Conservation (phyloP, 2,329 filamentous ascomycete genomes). For the Metarhizium rileyi region DNA sequence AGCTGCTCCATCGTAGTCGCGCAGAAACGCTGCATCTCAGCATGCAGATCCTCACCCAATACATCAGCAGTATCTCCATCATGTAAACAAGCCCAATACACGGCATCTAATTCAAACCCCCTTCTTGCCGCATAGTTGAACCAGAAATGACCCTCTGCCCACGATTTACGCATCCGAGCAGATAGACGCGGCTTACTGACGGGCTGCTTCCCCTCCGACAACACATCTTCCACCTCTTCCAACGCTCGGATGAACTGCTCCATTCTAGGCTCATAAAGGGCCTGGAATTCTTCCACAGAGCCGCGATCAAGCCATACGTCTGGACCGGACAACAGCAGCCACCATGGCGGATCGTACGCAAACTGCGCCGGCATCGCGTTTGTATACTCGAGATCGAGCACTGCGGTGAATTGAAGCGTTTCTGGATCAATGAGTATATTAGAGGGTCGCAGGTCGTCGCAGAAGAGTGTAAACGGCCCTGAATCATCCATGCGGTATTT, state of each 20-base stretch:
- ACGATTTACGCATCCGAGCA: conserved; percentile 24
- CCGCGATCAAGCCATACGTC: conserved; percentile 14
- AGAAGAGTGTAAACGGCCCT: conserved; percentile 29
- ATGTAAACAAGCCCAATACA: conserved; percentile 22
- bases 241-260: conserved; percentile 27
- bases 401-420: conserved; percentile 24
- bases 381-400: conserved; percentile 31
- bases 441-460: conserved; percentile 26
- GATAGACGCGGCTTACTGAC: conserved; percentile 10
- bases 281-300: conserved; percentile 14
- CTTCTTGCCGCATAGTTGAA: conserved; percentile 27
- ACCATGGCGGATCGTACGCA: conserved; percentile 28
- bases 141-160: conserved; percentile 25
- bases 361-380: conserved; percentile 30
- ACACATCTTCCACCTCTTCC: conserved; percentile 16
- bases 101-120: conserved; percentile 24
- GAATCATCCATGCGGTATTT: conserved; percentile 18
- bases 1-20: conserved; percentile 21
- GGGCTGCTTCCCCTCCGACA: background rate
- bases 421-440: conserved; percentile 29
- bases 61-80: conserved; percentile 13
- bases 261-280: conserved; percentile 21
- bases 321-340: conserved; percentile 23
- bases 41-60: conserved; percentile 14
- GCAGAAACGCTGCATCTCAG: conserved; percentile 17